Conservation (phyloP, 768 basidiomycete species). For the Panaeolus papilionaceus region DNA sequence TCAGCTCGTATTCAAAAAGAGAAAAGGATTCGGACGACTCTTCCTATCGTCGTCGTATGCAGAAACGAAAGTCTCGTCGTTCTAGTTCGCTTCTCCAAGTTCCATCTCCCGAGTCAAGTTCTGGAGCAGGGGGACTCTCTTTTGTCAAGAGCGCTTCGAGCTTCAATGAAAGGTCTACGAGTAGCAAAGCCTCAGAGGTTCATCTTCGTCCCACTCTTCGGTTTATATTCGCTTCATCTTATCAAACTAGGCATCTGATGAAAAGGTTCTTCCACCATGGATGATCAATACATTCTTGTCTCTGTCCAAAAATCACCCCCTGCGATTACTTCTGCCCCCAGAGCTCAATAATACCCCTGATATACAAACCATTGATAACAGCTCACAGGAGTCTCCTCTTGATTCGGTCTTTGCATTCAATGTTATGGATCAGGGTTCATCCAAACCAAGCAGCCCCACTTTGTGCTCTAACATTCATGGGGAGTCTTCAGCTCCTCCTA, state of each 20-base stretch:
- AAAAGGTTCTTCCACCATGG: conserved; percentile 58
- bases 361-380: not conserved
- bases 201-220: not conserved
- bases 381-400: not conserved
- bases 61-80: not conserved
- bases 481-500: not conserved
- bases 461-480: not conserved
- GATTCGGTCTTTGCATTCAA: conserved; percentile 25
- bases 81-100: not conserved
- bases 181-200: not conserved
- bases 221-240: not conserved
- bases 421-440: conserved; percentile 3
- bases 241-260: conserved; percentile 8
- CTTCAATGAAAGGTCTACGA: not conserved
- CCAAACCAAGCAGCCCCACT: not conserved
- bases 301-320: conserved; percentile 51
- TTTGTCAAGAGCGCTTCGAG: not conserved
- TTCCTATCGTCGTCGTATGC: not conserved
- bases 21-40: conserved; percentile 10
- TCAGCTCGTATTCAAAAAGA: conserved; percentile 24
- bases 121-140: not conserved
- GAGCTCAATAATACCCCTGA: conserved; percentile 8
- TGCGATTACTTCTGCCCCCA: conserved; percentile 48
- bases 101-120: not conserved
- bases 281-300: conserved; percentile 56